Evolutionary conservation across 2,329 filamentous ascomycete genomes (phyloP).

Genomic region (Claviceps sp.): DNA sequence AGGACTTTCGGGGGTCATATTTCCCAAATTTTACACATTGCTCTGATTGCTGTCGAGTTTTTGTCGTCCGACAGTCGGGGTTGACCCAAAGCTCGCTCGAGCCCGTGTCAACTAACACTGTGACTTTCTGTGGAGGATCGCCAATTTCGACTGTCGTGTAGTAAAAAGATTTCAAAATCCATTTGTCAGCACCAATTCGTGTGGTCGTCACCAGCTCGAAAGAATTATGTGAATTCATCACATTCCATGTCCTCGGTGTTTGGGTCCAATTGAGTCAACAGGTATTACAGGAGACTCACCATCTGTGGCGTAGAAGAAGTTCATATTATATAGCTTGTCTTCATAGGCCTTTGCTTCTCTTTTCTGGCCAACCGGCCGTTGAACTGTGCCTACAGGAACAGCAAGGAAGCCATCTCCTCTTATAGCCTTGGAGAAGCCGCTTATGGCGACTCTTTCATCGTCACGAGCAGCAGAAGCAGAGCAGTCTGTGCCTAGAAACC

Average conservation of each 20-base stretch:
- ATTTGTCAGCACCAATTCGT: neutral
- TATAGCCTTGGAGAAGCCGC: conserved; percentile 15
- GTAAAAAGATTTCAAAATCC: too few relatives aligned
- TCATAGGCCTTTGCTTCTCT: conserved; percentile 15
- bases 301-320: conserved; percentile 26
- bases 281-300: conserved; percentile 13
- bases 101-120: conserved; percentile 37
- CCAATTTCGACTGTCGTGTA: conserved; percentile 24
- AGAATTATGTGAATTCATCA: too few relatives aligned
- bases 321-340: conserved; percentile 20
- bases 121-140: conserved; percentile 27
- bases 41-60: conserved; percentile 16
- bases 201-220: neutral
- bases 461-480: neutral
- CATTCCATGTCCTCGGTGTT: too few relatives aligned
- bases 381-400: conserved; percentile 21
- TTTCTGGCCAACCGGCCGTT: conserved; percentile 9
- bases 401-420: conserved; percentile 24
- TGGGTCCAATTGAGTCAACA: too few relatives aligned
- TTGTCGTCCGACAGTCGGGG: conserved; percentile 30
- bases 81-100: conserved; percentile 44
- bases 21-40: conserved; percentile 29
- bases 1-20: conserved; percentile 30
- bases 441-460: neutral
- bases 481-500: conserved; percentile 6